Evolutionary conservation across 2,329 filamentous ascomycete species (phyloP), one percentile per base, ranked within the genome.

Genomic region (Lachnellula suecica): DNA sequence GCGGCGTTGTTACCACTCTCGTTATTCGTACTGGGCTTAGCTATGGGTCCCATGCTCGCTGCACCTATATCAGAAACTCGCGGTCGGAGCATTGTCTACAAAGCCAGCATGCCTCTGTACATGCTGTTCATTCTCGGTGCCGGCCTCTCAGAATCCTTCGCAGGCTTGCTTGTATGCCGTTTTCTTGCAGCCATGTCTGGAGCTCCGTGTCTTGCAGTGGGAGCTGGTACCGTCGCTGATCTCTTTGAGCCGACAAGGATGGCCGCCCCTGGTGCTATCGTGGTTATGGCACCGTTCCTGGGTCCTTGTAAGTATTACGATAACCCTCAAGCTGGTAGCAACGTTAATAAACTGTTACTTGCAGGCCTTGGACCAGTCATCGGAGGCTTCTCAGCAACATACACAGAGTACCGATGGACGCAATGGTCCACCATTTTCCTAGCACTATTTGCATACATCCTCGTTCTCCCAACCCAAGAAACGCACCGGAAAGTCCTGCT

Each of bases 21-120:
- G 0, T 65, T 83, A 4, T 87, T 82, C 65, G 75, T 83, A 6
- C 68, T 85, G 13, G 83, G 81, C 0, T 71, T 87, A 0, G 81
- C 72, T 4, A 72, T 84, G 19, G 83, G 83, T 0, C 83, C 84
- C 9, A 69, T 85, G 42, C 56, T 84, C 17, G 79, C 11, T 51
- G 81, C 82, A 0, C 83, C 83, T 0, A 60, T 85, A 0, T 82
- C 78, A 42, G 84, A 87, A 62, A 76, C 74, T 0, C 68, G 78
- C 34, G 84, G 84, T 2, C 72, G 84, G 1, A 72, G 74, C 20
- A 68, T 74, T 3, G 73, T 85, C 22, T 85, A 82, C 62, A 49
- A 76, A 1, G 59, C 70, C 2, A 72, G 72, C 1, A 65, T 77
- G 2, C 73, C 75, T 0, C 57, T 80, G 0, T 80, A 78, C 3